Conservation (phyloP, 2,329 filamentous ascomycete species). For the Pseudogymnoascus sp. region DNA sequence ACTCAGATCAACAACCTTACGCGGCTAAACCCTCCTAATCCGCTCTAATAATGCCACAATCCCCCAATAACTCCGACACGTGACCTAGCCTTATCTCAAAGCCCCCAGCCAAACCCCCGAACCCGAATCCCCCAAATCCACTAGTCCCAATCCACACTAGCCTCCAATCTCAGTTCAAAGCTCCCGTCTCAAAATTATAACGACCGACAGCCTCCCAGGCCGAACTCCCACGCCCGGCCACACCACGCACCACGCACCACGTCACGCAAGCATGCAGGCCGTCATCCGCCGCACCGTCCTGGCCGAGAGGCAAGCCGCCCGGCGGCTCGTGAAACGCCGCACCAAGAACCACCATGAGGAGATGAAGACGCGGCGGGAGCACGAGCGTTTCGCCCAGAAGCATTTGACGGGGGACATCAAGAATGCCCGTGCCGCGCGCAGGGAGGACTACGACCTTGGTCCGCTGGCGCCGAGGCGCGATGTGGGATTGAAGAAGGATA, state of each 20-base stretch:
- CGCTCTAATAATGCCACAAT: neutral
- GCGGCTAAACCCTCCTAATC: neutral
- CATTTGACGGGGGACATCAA: slow-evolving; percentile 30
- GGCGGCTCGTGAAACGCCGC: slow-evolving; percentile 33
- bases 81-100: slow-evolving; percentile 1
- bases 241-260: slow-evolving; percentile 10
- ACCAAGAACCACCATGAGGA: slow-evolving; percentile 23
- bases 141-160: slow-evolving; percentile 3
- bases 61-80: neutral
- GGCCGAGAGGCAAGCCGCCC: slow-evolving; percentile 55
- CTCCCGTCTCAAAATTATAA: neutral
- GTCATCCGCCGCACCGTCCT: slow-evolving; percentile 57
- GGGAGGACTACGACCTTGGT: slow-evolving; percentile 72
- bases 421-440: slow-evolving; percentile 46
- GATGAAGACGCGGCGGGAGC: slow-evolving; percentile 17
- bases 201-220: neutral
- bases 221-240: neutral
- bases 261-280: slow-evolving; percentile 53
- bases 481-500: slow-evolving; percentile 47
- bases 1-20: neutral
- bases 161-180: slow-evolving; percentile 5
- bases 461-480: slow-evolving; percentile 70
- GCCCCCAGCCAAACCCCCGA: neutral
- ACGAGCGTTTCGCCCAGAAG: slow-evolving; percentile 18
- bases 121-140: neutral